Percentiles rank a stretch among this genome's conserved stretches.
Evolutionary conservation across 2,329 filamentous ascomycete species (phyloP).

Genomic region (Phyllosticta citriasiana): DNA sequence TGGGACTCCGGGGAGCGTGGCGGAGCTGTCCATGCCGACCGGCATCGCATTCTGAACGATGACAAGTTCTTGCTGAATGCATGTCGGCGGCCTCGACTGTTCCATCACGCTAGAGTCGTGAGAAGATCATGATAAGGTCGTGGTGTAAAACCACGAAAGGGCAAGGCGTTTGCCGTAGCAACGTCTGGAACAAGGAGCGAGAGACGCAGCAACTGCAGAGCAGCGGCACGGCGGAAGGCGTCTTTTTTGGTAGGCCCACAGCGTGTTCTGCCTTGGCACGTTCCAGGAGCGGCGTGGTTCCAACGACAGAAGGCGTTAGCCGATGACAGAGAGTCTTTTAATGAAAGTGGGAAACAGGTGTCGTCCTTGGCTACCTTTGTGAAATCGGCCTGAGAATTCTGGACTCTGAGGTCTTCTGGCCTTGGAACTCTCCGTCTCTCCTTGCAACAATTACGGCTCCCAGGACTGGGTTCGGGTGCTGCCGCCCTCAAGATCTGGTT

Average conservation of each 20-base stretch:
- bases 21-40: background rate
- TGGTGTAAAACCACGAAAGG: background rate
- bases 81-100: background rate
- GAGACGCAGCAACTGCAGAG: background rate
- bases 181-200: background rate
- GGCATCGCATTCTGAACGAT: background rate
- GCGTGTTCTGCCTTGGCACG: conserved; percentile 3
- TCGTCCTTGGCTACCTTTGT: background rate
- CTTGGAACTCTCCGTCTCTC: background rate
- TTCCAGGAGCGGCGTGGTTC: background rate
- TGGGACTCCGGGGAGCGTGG: conserved; percentile 1
- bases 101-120: background rate
- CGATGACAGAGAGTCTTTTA: background rate
- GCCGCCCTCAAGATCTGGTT: background rate
- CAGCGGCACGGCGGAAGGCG: conserved; percentile 9
- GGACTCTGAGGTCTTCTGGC: background rate
- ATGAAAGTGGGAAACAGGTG: background rate
- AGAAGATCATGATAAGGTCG: conserved; percentile 1
- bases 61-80: background rate
- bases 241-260: background rate
- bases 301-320: background rate
- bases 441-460: background rate
- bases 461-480: background rate
- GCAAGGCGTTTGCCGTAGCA: background rate
- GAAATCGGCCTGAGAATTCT: background rate